These are phyloP conservation scores for Yarrowia hollandica DNA, from an alignment of 805 yeast species.

Conservation along the genomic window DNA sequence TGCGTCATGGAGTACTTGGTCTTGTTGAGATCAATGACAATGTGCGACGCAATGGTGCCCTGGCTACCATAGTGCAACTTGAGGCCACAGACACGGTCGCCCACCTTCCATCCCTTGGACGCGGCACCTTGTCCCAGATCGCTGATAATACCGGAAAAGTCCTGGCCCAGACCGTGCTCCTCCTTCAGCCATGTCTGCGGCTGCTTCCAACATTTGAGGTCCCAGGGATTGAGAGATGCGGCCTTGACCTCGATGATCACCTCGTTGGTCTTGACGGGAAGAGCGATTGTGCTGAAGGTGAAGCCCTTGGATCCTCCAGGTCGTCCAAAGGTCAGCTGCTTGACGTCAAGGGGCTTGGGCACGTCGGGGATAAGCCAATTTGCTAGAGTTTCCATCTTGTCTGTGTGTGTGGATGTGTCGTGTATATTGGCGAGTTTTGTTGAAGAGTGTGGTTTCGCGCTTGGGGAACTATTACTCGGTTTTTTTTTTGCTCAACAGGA, in stretches of 20 bases:
- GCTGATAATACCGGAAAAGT: slow-evolving; percentile 60
- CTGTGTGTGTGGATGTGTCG: neutral
- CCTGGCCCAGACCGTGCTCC: slow-evolving; percentile 69
- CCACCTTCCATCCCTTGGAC: slow-evolving; percentile 47
- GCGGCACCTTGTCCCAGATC: slow-evolving; percentile 53
- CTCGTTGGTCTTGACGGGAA: slow-evolving; percentile 51
- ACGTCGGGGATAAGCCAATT: slow-evolving; percentile 13
- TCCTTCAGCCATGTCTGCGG: slow-evolving; percentile 47
- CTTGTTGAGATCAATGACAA: slow-evolving; percentile 53
- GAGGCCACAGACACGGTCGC: slow-evolving; percentile 67
- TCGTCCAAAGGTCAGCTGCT: slow-evolving; percentile 33
- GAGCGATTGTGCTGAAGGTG: slow-evolving; percentile 53
- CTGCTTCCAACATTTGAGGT: slow-evolving; percentile 58
- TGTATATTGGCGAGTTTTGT: no score
- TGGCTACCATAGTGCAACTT: slow-evolving; percentile 51
- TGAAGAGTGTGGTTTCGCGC: no score
- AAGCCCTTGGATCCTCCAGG: slow-evolving; percentile 38
- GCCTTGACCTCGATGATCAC: slow-evolving; percentile 60
- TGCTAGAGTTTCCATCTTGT: slow-evolving; percentile 17
- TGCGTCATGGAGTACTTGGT: slow-evolving; percentile 42
- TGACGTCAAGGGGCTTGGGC: slow-evolving; percentile 31
- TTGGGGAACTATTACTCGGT: no score
- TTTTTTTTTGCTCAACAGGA: neutral
- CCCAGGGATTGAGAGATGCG: slow-evolving; percentile 66
- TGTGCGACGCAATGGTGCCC: slow-evolving; percentile 60